phyloP scores from a whole-genome alignment of 148 eudicot species.

The Persicaria tinctoria region DNA sequence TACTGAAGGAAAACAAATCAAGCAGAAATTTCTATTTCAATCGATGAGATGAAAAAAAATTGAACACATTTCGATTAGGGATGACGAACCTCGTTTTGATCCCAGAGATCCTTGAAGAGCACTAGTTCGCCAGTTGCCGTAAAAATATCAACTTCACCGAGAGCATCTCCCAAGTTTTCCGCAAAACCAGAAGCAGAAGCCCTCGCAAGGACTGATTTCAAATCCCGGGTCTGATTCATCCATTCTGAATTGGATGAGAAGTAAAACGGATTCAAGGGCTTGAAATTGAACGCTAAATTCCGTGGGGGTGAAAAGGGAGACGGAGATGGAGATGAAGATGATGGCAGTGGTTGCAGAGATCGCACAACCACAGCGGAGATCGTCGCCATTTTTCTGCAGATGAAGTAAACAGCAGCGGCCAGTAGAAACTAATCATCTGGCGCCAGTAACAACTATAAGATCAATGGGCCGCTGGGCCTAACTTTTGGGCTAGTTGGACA shows the following conservation, averaged over 20 bases:
- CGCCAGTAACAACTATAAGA: no score
- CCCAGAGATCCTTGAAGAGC: constrained; percentile 67
- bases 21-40: background rate
- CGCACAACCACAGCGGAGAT: constrained; percentile 1
- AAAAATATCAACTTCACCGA: constrained; percentile 53
- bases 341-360: background rate
- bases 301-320: background rate
- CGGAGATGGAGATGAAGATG: background rate
- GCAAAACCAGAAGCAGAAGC: constrained; percentile 30
- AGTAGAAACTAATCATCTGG: no score
- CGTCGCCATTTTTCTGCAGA: background rate
- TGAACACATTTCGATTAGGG: background rate
- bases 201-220: constrained; percentile 16
- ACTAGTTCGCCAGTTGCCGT: constrained; percentile 69
- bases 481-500: no score
- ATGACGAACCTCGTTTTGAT: constrained; percentile 49
- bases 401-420: no score
- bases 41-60: background rate
- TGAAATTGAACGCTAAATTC: constrained; percentile 3
- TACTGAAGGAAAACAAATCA: background rate
- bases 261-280: background rate
- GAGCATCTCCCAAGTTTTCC: constrained; percentile 31
- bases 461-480: no score
- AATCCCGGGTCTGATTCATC: constrained; percentile 9
- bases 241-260: constrained; percentile 4